Conservation (phyloP, 177 flowering plant genomes). For the Vitis hybrid region DNA sequence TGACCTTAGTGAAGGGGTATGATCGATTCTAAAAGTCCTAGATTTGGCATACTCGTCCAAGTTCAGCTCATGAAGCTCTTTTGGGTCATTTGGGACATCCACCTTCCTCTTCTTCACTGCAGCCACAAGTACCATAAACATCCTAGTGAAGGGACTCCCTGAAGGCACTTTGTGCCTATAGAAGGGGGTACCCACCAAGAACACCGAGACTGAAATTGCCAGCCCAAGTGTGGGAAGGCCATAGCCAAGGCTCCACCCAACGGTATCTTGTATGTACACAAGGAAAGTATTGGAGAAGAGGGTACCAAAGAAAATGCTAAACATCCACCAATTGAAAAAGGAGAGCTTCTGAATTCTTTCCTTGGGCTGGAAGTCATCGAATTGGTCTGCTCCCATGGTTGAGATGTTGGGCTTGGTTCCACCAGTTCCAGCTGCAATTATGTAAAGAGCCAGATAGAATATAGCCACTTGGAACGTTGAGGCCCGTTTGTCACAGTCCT, state of each 20-base stretch:
- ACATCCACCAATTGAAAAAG: conserved; percentile 89
- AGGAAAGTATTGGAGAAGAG: conserved; percentile 59
- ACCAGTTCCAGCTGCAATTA: conserved; percentile 52
- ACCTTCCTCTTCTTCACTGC: conserved; percentile 41
- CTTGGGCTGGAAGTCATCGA: conserved; percentile 66
- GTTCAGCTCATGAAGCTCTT: conserved; percentile 52
- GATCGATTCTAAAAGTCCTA: conserved; percentile 35
- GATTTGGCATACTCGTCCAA: conserved; percentile 32
- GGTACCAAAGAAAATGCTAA: conserved; percentile 68
- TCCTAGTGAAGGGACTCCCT: conserved; percentile 57
- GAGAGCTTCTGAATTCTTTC: conserved; percentile 65
- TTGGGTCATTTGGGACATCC: conserved; percentile 38
- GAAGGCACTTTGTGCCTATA: conserved; percentile 59
- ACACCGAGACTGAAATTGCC: conserved; percentile 33
- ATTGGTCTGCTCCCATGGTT: conserved; percentile 72
- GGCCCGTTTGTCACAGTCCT: conserved; percentile 29
- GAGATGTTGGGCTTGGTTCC: conserved; percentile 75
- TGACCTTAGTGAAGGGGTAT: conserved; percentile 41
- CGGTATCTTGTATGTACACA: conserved; percentile 63
- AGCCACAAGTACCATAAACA: conserved; percentile 48
- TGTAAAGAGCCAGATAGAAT: conserved; percentile 50
- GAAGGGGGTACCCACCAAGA: conserved; percentile 47
- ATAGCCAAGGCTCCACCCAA: conserved; percentile 57
- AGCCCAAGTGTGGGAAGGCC: conserved; percentile 58
- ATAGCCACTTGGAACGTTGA: conserved; percentile 39